Percentiles rank a stretch among this genome's conserved stretches.
Conservation (phyloP, 1,284 basidiomycete genomes). For the Coniferiporia sulphurascens region DNA sequence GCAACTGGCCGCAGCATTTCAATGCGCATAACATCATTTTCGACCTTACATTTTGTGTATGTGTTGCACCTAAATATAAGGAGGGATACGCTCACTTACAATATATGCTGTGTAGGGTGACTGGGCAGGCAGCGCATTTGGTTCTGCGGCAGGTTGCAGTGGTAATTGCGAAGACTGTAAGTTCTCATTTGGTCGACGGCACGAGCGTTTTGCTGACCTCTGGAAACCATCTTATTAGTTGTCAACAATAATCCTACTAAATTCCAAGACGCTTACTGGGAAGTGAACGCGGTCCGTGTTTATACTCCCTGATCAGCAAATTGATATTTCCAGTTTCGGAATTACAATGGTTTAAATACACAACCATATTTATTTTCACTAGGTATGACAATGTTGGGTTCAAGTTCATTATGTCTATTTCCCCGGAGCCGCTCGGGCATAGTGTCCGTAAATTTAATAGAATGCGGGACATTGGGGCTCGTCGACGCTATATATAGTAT, state of each 20-base stretch:
- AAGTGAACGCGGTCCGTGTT: slow-evolving; percentile 51
- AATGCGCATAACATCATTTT: slow-evolving; percentile 47
- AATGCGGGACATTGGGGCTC: no score
- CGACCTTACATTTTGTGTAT: slow-evolving; percentile 49
- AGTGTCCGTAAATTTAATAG: no score
- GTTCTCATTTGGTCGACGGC: neutral
- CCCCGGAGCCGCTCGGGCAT: no score
- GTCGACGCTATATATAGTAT: no score
- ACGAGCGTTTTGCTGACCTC: no score
- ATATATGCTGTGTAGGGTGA: slow-evolving; percentile 20
- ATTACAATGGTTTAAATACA: neutral
- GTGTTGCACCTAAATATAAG: slow-evolving; percentile 18
- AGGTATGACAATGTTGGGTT: no score
- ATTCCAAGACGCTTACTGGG: slow-evolving; percentile 60
- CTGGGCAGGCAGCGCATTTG: slow-evolving; percentile 22
- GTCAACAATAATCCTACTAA: slow-evolving; percentile 49
- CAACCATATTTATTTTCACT: no score
- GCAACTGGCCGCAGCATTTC: slow-evolving; percentile 42
- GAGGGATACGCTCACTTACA: neutral
- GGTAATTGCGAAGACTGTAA: slow-evolving; percentile 22
- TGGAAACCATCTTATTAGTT: slow-evolving; percentile 29
- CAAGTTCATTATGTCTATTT: no score
- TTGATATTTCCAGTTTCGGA: neutral
- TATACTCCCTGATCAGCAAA: slow-evolving; percentile 35
- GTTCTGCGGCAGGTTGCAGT: slow-evolving; percentile 19